A percentile compares a stretch with the other conserved stretches of the same genome.
These are phyloP conservation scores for Brassica cretica DNA, from an alignment of 345 rosid genomes.

Conservation along the genomic window DNA sequence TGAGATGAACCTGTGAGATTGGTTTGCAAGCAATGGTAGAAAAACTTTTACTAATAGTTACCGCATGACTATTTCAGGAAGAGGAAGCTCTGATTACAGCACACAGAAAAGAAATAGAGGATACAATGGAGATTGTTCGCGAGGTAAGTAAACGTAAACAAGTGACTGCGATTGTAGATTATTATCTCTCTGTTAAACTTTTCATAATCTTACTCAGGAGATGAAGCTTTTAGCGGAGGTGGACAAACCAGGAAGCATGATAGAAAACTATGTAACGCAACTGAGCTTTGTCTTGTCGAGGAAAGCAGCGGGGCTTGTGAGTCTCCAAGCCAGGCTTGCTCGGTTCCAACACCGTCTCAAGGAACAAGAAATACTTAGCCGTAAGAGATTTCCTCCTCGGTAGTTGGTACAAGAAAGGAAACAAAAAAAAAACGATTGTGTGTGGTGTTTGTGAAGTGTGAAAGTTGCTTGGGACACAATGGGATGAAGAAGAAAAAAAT, in stretches of 20 bases:
- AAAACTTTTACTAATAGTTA: neutral
- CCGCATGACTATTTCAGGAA: neutral
- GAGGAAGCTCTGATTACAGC: neutral
- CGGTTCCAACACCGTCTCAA: conserved; percentile 1
- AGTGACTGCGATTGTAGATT: neutral
- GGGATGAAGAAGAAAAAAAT: neutral
- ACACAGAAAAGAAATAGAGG: neutral
- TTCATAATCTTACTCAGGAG: neutral
- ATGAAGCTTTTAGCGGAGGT: conserved; percentile 1
- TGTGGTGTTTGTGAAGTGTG: neutral
- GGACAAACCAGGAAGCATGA: conserved; percentile 3
- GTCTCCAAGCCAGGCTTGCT: neutral
- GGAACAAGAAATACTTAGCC: neutral
- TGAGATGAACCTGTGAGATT: neutral
- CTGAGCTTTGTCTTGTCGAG: neutral
- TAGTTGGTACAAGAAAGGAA: neutral
- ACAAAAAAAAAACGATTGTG: neutral
- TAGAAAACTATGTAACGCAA: neutral
- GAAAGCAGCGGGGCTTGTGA: neutral
- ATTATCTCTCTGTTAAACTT: neutral
- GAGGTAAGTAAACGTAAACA: neutral
- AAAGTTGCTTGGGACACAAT: neutral
- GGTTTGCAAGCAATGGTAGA: neutral
- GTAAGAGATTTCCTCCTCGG: neutral
- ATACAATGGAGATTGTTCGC: neutral